Evolutionary conservation across 2,329 filamentous ascomycete species (phyloP), one percentile per base, ranked within the genome.

Genomic region (Paecilomyces dactylethromorphus): DNA sequence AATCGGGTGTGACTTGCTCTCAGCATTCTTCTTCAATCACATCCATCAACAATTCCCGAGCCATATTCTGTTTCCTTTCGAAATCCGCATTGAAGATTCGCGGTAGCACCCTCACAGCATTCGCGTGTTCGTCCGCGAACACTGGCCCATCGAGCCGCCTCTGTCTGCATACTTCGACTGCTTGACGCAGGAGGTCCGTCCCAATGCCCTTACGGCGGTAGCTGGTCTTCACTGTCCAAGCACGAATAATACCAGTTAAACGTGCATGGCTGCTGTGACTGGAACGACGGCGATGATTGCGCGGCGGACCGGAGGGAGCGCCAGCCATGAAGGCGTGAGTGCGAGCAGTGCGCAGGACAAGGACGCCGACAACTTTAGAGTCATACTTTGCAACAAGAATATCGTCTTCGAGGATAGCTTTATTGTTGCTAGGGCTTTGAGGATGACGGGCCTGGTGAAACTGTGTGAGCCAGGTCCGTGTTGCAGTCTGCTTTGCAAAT

Each of bases 41-140:
- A 31, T 39, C 53, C 53, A 45, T 58, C 65, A 81, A 63, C 62
- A 73, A 63, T 55, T 71, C 68, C 56, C 71, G 67, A 15, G 87
- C 87, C 66, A 78, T 78, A 56, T 77, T 74, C 73, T 91, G 88
- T 55, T 79, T 76, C 70, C 76, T 79, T 59, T 84, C 78, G 68
- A 91, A 86, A 0, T 74, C 73, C 1, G 78, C 76, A 68, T 89
- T 88, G 68, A 89, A 90, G 29, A 85, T 72, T 62, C 79, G 78
- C 13, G 87, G 86, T 56, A 91, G 72, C 2, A 90, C 71, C 73
- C 82, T 82, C 59, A 74, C 75, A 64, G 85, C 84, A 81, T 92
- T 91, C 54, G 90, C 90, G 78, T 95, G 91, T 64, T 90, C 86
- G 57, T 82, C 79, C 7, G 88, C 89, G 71, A 95, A 94, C 62